Evolutionary conservation across 352 stramenopile genomes (phyloP), one percentile per base, ranked within the genome.

Genomic region (Globisporangium irregulare): DNA sequence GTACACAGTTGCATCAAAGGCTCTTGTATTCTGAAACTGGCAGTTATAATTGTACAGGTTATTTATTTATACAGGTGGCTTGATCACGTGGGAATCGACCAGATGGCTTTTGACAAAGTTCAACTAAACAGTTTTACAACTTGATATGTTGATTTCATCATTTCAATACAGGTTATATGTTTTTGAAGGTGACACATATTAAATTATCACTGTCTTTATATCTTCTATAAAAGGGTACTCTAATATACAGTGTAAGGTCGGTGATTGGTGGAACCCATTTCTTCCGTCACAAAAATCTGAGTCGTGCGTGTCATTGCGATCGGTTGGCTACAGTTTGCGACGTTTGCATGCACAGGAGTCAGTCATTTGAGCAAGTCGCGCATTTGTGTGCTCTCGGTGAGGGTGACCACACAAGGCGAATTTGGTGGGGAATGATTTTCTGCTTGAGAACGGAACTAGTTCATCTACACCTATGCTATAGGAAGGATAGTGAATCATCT

Each of bases 71-170:
- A 24, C 0, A 54, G 59, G 59, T 46, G 4, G 1, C 8, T 22
- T 36, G n/a, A 20, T 32, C 25, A 64, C 36, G 32, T 43, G 24
- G 24, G 36, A 38, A n/a, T 55, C 57, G 34, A 22, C 22, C 57
- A 53, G n/a, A 64, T 64, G 59, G 38, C 24, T 64, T 55, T 15
- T 22, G 12, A 48, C 38, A 55, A 64, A 64, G 59, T 64, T 66
- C 61, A 66, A 66, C 18, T 43, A 51, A 48, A 32, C 46, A 66
- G 14, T 59, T 66, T 14, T 50, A 12, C 18, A 24, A 66, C 18
- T 34, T 9, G n/a, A 66, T 66, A 58, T 18, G 29, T 22, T 14
- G 38, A 12, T 32, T 2, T 0, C 4, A 63, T 63, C 32, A 18
- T 25, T 50, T 18, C n/a, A 4, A 20, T 50, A 34, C 46, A 54